Percentiles rank a stretch among this genome's conserved stretches.
These are phyloP conservation scores for Porphyrellus cyaneotinctus DNA, from an alignment of 768 basidiomycete species.

Conservation along the genomic window DNA sequence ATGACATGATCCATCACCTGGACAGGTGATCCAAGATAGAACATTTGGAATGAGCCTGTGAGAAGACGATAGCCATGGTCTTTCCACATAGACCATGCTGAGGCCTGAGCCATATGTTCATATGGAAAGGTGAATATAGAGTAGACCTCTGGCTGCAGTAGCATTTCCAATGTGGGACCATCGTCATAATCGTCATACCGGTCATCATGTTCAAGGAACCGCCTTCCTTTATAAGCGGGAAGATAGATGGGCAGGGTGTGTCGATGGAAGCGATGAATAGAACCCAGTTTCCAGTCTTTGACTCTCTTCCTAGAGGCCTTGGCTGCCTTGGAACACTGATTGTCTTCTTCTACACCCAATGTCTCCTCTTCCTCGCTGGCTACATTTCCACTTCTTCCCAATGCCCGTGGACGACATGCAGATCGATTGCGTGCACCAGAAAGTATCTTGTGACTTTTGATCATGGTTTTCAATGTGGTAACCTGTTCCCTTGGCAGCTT, in stretches of 20 bases:
- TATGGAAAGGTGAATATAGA: not conserved
- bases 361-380: too few relatives aligned
- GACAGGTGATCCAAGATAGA: not conserved
- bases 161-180: conserved; percentile 7
- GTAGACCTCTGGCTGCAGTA: conserved; percentile 1
- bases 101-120: not conserved
- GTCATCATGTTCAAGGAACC: not conserved
- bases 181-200: conserved; percentile 6
- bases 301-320: not conserved
- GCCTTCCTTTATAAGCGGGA: not conserved
- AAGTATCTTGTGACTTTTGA: not conserved
- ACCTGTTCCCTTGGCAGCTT: too few relatives aligned
- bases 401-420: too few relatives aligned
- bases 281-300: not conserved
- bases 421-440: not conserved
- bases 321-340: not conserved
- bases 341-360: too few relatives aligned
- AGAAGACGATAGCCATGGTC: conserved; percentile 9
- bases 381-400: too few relatives aligned
- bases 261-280: not conserved
- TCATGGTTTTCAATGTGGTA: not conserved
- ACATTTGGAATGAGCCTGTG: conserved; percentile 4
- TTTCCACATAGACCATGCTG: conserved; percentile 9
- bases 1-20: not conserved
- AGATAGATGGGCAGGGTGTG: not conserved